Percentiles rank a stretch among this genome's conserved stretches.
Evolutionary conservation across 2,329 filamentous ascomycete genomes (phyloP).

Genomic region (Neopestalotiopsis sp.): DNA sequence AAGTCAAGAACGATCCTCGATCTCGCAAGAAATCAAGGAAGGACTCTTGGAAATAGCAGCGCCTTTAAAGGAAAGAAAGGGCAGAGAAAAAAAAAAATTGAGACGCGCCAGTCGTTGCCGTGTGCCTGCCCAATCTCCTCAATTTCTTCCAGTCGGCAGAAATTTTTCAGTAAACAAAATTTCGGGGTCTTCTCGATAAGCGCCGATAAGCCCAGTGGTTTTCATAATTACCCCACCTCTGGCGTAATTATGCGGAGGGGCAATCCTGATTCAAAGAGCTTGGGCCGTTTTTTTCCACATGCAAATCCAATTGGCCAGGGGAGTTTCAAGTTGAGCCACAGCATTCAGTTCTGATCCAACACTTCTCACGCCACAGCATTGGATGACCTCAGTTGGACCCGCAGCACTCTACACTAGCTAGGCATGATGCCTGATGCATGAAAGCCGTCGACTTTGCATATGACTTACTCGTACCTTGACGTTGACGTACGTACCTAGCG

Average conservation of each 20-base stretch:
- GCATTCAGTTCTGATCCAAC: neutral
- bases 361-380: neutral
- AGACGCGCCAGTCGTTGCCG: slow-evolving; percentile 1
- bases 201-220: slow-evolving; percentile 13
- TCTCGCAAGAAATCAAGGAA: slow-evolving; percentile 9
- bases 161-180: slow-evolving; percentile 16
- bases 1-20: slow-evolving; percentile 11
- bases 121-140: slow-evolving; percentile 20
- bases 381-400: neutral
- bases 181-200: slow-evolving; percentile 19
- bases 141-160: slow-evolving; percentile 13
- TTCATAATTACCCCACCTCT: slow-evolving; percentile 11
- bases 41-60: neutral
- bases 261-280: neutral
- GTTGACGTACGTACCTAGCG: no score
- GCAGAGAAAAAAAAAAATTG: slow-evolving; percentile 2
- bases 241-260: slow-evolving; percentile 8
- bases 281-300: neutral
- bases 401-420: neutral
- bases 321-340: neutral
- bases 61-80: slow-evolving; percentile 2
- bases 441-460: no score
- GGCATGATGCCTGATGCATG: no score
- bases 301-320: neutral
- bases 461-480: no score